A percentile compares a stretch with the other conserved stretches of the same genome.
Evolutionary conservation across 495 filamentous ascomycete species (phyloP).

Genomic region (Penicillium roqueforti): DNA sequence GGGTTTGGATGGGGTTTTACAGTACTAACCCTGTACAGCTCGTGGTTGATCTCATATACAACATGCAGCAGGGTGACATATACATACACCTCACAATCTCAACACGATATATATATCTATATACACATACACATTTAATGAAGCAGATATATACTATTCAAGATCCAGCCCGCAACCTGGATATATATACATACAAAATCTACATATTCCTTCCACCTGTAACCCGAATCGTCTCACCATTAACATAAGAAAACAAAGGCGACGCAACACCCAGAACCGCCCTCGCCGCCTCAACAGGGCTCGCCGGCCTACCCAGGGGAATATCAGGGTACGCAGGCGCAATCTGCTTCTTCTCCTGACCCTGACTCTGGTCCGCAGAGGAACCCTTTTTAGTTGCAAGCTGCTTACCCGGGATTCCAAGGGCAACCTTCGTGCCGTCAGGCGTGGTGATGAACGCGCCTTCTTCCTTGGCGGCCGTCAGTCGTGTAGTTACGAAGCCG

Average conservation of each 20-base stretch:
- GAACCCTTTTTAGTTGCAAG: constrained; percentile 37
- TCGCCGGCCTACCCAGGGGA: constrained; percentile 69
- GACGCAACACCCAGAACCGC: constrained; percentile 76
- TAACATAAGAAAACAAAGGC: constrained; percentile 75
- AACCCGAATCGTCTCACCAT: constrained; percentile 78
- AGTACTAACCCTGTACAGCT: neutral
- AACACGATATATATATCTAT: neutral
- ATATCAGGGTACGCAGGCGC: constrained; percentile 55
- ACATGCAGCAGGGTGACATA: neutral
- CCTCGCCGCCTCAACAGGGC: constrained; percentile 72
- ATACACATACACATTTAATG: neutral
- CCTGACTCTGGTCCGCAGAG: too few relatives aligned
- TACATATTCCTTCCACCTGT: constrained; percentile 83
- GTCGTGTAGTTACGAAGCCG: constrained; percentile 69
- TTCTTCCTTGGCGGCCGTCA: constrained; percentile 76
- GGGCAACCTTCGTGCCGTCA: constrained; percentile 69
- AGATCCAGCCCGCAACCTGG: neutral
- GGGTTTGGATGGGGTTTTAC: neutral
- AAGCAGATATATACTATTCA: neutral
- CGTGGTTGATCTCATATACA: neutral
- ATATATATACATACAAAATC: neutral
- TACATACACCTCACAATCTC: neutral
- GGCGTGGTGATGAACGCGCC: constrained; percentile 72
- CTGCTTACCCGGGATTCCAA: constrained; percentile 68
- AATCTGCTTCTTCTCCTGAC: constrained; percentile 30